Conservation (phyloP, 306 rosid genomes). For the Trifolium pratense region DNA sequence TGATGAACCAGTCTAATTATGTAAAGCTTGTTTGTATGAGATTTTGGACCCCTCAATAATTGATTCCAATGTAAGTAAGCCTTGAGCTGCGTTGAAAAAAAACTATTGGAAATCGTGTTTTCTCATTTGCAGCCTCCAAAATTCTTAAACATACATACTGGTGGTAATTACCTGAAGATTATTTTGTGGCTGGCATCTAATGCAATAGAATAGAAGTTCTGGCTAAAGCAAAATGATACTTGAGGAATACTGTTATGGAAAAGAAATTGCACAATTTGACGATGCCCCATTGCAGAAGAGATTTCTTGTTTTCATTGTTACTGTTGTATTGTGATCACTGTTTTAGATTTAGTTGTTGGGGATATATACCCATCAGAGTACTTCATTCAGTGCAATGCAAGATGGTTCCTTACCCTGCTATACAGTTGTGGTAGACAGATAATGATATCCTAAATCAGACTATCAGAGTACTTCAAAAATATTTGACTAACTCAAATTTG, state of each 20-base stretch:
- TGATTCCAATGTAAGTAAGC: no score
- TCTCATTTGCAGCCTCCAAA: no score
- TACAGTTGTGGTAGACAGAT: neutral
- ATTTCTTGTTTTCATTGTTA: neutral
- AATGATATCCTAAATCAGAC: conserved; percentile 20
- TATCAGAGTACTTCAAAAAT: conserved; percentile 22
- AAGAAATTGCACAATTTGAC: conserved; percentile 29
- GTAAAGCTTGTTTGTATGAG: neutral
- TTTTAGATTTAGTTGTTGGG: conserved; percentile 25
- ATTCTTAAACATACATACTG: no score
- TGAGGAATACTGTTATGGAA: conserved; percentile 24
- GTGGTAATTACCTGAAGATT: neutral
- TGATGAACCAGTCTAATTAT: conserved; percentile 24
- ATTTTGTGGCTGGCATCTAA: neutral
- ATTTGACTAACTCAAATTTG: neutral
- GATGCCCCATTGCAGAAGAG: conserved; percentile 1
- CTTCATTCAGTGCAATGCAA: conserved; percentile 9
- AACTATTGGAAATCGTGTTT: no score
- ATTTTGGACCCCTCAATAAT: no score
- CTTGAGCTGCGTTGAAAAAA: no score
- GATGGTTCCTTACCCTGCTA: conserved; percentile 2
- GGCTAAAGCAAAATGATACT: conserved; percentile 19
- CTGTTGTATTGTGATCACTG: neutral
- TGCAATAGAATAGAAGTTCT: conserved; percentile 2
- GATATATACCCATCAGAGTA: neutral